A percentile compares a stretch with the other conserved stretches of the same genome.
Conservation (phyloP, 2,329 filamentous ascomycete species). For the Fusarium miscanthi region DNA sequence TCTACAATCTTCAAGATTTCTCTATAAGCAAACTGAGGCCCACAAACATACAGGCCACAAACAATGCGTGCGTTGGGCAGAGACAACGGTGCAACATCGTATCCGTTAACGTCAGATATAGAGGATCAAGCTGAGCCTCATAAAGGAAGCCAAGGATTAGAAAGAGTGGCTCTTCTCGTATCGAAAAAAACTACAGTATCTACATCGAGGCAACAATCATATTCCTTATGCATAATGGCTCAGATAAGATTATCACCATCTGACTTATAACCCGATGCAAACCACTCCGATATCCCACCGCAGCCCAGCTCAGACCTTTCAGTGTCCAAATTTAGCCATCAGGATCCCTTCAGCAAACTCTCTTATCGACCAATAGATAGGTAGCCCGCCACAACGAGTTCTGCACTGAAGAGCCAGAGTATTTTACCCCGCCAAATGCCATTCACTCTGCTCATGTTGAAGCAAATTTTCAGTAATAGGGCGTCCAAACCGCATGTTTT, state of each 20-base stretch:
- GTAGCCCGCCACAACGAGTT: slow-evolving; percentile 10
- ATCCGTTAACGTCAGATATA: slow-evolving; percentile 1
- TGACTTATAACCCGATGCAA: slow-evolving; percentile 2
- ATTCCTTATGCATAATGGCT: not conserved
- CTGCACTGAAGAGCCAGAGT: slow-evolving; percentile 4
- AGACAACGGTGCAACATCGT: slow-evolving; percentile 2
- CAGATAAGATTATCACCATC: not conserved
- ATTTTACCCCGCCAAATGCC: slow-evolving; percentile 35
- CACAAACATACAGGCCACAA: not conserved
- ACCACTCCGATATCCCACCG: not conserved
- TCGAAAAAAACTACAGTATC: not conserved
- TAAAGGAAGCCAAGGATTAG: not conserved
- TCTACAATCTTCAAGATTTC: not conserved
- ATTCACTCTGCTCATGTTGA: not conserved
- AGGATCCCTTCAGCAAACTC: not conserved
- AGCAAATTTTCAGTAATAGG: slow-evolving; percentile 21
- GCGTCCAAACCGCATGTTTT: slow-evolving; percentile 14
- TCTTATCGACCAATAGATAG: slow-evolving; percentile 23
- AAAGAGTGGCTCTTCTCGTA: slow-evolving; percentile 27
- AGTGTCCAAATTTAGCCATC: slow-evolving; percentile 16
- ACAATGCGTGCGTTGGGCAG: not conserved
- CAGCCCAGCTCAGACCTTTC: not conserved
- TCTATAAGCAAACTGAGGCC: not conserved
- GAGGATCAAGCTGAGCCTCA: slow-evolving; percentile 3
- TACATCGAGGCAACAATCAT: slow-evolving; percentile 1